phyloP scores from a whole-genome alignment of 2,329 filamentous ascomycete species.

The Penicillium frequentans region DNA sequence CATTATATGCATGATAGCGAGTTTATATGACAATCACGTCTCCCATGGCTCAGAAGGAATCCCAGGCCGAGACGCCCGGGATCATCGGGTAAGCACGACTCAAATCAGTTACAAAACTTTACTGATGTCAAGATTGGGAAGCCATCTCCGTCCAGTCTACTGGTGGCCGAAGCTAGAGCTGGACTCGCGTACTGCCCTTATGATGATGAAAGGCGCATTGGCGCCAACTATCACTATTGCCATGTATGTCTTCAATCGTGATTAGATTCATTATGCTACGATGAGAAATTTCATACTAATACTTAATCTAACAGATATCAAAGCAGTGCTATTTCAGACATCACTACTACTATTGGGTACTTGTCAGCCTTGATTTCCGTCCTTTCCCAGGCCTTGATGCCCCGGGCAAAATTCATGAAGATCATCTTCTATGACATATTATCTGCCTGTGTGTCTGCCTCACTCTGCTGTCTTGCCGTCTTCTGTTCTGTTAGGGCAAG shows the following conservation, averaged over 20 bases:
- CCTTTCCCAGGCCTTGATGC: slow-evolving; percentile 63
- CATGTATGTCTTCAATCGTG: slow-evolving; percentile 51
- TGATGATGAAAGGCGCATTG: slow-evolving; percentile 54
- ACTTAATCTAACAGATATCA: slow-evolving; percentile 38
- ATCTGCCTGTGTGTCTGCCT: slow-evolving; percentile 58
- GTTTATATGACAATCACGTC: background rate
- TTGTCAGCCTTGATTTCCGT: slow-evolving; percentile 66
- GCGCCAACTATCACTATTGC: slow-evolving; percentile 57
- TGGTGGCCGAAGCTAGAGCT: slow-evolving; percentile 28
- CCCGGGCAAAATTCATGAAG: slow-evolving; percentile 70
- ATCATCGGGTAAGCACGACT: slow-evolving; percentile 13
- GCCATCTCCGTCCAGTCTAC: slow-evolving; percentile 12
- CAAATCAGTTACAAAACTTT: background rate
- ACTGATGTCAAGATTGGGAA: background rate
- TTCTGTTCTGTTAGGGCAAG: slow-evolving; percentile 67
- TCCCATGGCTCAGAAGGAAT: slow-evolving; percentile 11
- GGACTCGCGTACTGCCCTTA: slow-evolving; percentile 26
- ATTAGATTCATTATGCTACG: background rate
- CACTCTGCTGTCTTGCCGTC: slow-evolving; percentile 61
- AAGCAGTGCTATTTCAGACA: slow-evolving; percentile 53
- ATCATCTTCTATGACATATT: slow-evolving; percentile 62
- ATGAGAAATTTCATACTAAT: background rate
- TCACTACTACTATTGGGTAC: slow-evolving; percentile 50
- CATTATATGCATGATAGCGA: background rate
- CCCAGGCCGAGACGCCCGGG: background rate